phyloP scores from a whole-genome alignment of 2,329 filamentous ascomycete species.

The Penicillium freii region DNA sequence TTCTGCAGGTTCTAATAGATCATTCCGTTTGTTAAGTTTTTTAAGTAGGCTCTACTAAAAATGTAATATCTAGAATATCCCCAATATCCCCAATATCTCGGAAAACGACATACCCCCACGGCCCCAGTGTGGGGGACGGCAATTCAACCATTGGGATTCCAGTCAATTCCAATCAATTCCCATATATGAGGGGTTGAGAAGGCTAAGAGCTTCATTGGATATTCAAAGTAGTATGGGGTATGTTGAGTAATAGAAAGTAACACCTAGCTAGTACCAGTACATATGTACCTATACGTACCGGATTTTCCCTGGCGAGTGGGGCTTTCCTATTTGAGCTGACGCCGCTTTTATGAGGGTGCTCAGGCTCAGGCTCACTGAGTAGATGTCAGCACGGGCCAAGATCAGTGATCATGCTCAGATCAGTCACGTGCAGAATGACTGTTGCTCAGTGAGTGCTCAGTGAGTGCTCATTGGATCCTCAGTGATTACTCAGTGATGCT shows the following conservation, averaged over 20 bases:
- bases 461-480: too few species aligned
- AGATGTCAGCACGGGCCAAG: too few species aligned
- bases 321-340: too few species aligned
- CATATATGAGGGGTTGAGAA: not conserved
- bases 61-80: not conserved
- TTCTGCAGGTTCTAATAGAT: not conserved
- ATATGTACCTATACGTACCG: too few species aligned
- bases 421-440: too few species aligned
- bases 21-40: not conserved
- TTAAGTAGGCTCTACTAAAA: not conserved
- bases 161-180: not conserved
- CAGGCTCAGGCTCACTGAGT: too few species aligned
- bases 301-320: too few species aligned
- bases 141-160: not conserved
- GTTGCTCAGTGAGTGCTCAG: too few species aligned
- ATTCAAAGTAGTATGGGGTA: not conserved
- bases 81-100: not conserved
- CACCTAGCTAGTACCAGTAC: not conserved
- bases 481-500: too few species aligned
- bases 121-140: slow-evolving; percentile 1
- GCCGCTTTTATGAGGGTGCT: too few species aligned
- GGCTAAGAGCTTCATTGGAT: not conserved
- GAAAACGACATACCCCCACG: slow-evolving; percentile 3
- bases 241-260: not conserved
- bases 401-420: too few species aligned